These are phyloP conservation scores for Medicago lupulina DNA, from an alignment of 306 rosid species.

Conservation along the genomic window DNA sequence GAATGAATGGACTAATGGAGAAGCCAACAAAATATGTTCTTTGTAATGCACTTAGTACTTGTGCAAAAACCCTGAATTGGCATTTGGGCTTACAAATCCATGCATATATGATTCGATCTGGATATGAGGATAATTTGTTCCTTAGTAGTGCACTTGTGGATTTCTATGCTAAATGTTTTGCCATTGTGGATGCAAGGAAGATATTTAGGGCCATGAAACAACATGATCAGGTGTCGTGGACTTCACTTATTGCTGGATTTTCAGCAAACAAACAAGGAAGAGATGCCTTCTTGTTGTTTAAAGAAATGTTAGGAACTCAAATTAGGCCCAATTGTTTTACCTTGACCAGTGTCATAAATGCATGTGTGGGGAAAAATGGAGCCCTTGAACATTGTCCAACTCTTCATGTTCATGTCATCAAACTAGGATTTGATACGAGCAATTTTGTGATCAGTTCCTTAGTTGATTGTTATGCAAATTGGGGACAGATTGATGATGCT, in stretches of 20 bases:
- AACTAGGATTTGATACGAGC: constrained; percentile 53
- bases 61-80: constrained; percentile 57
- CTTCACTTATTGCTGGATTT: constrained; percentile 64
- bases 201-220: constrained; percentile 56
- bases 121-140: constrained; percentile 56
- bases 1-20: constrained; percentile 29
- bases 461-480: constrained; percentile 65
- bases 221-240: constrained; percentile 76
- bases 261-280: constrained; percentile 53
- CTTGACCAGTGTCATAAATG: constrained; percentile 63
- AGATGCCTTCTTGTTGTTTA: constrained; percentile 59
- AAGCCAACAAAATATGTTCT: constrained; percentile 50
- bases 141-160: constrained; percentile 60
- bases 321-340: constrained; percentile 65
- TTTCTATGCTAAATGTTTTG: constrained; percentile 65
- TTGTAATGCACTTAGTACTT: constrained; percentile 60
- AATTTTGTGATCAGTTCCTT: constrained; percentile 60
- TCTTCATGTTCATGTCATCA: constrained; percentile 67
- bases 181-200: constrained; percentile 56
- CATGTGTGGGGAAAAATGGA: constrained; percentile 51
- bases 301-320: constrained; percentile 55
- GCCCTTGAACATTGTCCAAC: constrained; percentile 43
- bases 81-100: constrained; percentile 59
- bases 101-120: constrained; percentile 52
- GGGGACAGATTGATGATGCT: constrained; percentile 50